Evolutionary conservation across 2,329 filamentous ascomycete species (phyloP).

Genomic region (Colletotrichum simmondsii): DNA sequence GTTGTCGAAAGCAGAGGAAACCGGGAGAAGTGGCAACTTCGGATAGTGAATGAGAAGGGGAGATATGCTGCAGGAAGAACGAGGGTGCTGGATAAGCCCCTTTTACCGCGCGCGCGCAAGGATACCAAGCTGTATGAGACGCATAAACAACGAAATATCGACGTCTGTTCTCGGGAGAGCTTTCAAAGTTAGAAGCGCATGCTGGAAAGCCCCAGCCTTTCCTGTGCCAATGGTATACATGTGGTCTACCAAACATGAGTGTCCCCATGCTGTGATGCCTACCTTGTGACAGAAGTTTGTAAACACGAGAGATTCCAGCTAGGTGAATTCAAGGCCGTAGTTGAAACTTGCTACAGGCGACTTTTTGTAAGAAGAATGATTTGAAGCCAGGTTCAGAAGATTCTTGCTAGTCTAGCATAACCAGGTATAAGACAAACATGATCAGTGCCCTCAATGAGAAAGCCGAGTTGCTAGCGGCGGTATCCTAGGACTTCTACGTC

Average conservation of each 20-base stretch:
- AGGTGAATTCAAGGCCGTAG: no score
- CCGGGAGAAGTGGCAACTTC: background rate
- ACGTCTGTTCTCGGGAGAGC: constrained; percentile 1
- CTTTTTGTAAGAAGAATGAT: no score
- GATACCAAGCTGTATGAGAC: constrained; percentile 11
- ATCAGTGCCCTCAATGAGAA: background rate
- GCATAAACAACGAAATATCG: constrained; percentile 2
- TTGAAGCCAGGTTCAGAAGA: no score
- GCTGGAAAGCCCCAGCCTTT: constrained; percentile 1
- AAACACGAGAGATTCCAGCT: background rate
- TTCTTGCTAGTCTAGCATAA: no score
- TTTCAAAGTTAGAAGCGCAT: constrained; percentile 17
- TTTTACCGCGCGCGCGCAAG: background rate
- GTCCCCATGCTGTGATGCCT: background rate
- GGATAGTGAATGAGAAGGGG: background rate
- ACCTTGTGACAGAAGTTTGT: background rate
- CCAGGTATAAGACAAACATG: no score
- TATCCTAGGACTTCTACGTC: background rate
- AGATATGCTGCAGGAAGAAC: background rate
- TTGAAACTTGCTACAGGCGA: no score
- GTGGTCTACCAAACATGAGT: background rate
- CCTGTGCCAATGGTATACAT: constrained; percentile 31
- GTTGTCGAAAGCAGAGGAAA: background rate
- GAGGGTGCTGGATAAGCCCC: background rate
- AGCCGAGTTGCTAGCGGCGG: no score